These are phyloP conservation scores for Helenozyma baotianmanensis DNA, from an alignment of 805 yeast genomes.

Conservation along the genomic window DNA sequence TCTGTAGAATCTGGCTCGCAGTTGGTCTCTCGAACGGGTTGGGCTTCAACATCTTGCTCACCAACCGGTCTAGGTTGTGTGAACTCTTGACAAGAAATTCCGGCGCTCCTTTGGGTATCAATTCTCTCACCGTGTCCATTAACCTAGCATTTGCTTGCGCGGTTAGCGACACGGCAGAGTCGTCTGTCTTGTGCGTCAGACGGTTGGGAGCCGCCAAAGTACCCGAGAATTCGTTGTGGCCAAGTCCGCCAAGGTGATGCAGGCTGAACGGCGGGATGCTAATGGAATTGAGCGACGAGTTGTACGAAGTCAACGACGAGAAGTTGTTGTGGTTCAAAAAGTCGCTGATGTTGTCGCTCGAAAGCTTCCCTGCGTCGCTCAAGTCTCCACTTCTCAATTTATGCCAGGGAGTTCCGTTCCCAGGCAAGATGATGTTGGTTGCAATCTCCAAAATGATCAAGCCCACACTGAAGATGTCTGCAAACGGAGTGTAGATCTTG, in stretches of 20 bases:
- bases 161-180: slow-evolving; percentile 1
- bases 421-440: slow-evolving; percentile 91
- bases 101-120: slow-evolving; percentile 84
- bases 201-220: not conserved
- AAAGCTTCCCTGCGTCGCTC: slow-evolving; percentile 86
- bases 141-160: not conserved
- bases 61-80: slow-evolving; percentile 67
- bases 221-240: not conserved
- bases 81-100: slow-evolving; percentile 59
- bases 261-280: slow-evolving; percentile 11
- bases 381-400: slow-evolving; percentile 91
- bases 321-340: slow-evolving; percentile 36
- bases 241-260: not conserved
- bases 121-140: slow-evolving; percentile 18
- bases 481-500: slow-evolving; percentile 82
- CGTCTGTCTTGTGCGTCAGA: not conserved
- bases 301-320: slow-evolving; percentile 30
- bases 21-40: slow-evolving; percentile 77
- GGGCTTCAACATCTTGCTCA: slow-evolving; percentile 86
- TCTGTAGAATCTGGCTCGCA: slow-evolving; percentile 62
- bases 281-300: slow-evolving; percentile 19
- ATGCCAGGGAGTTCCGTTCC: slow-evolving; percentile 96
- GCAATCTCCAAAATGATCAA: slow-evolving; percentile 92
- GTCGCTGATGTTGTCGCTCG: slow-evolving; percentile 45
- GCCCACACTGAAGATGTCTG: slow-evolving; percentile 94